Percentiles rank a stretch among this genome's conserved stretches.
Evolutionary conservation across 495 filamentous ascomycete genomes (phyloP).

Genomic region (Trichoderma asperelloides): DNA sequence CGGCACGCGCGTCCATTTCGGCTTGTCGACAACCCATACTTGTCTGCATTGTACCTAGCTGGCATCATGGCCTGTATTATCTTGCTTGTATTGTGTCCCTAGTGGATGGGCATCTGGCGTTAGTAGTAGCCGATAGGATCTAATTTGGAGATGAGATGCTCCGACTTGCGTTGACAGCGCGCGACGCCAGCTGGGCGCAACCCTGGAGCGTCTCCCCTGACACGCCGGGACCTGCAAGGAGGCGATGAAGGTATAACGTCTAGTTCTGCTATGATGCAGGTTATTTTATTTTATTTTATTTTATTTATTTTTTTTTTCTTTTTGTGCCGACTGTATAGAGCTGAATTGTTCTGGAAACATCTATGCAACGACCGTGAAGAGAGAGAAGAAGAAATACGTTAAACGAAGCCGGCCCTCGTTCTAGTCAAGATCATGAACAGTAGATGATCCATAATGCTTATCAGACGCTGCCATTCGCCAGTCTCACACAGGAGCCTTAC

Average conservation of each 20-base stretch:
- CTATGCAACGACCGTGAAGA: neutral
- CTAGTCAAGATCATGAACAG: neutral
- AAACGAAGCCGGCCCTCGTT: neutral
- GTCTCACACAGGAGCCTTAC: neutral
- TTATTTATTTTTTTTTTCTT: no score
- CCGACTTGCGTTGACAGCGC: neutral
- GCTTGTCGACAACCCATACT: neutral
- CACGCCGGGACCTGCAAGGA: neutral
- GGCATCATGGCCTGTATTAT: neutral
- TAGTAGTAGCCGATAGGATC: no score
- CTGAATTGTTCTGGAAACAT: no score
- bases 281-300: neutral
- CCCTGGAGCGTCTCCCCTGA: neutral
- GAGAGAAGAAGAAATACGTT: neutral
- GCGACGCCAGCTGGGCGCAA: neutral
- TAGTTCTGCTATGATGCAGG: neutral
- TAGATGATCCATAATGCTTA: constrained; percentile 1
- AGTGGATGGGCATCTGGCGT: no score
- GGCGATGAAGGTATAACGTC: neutral
- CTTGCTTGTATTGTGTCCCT: neutral
- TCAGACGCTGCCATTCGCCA: neutral
- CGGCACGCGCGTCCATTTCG: neutral
- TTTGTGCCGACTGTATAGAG: no score
- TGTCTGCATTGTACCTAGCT: no score
- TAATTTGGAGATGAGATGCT: neutral